Conservation (phyloP, 768 basidiomycete species). For the Leccinum uliginosum region DNA sequence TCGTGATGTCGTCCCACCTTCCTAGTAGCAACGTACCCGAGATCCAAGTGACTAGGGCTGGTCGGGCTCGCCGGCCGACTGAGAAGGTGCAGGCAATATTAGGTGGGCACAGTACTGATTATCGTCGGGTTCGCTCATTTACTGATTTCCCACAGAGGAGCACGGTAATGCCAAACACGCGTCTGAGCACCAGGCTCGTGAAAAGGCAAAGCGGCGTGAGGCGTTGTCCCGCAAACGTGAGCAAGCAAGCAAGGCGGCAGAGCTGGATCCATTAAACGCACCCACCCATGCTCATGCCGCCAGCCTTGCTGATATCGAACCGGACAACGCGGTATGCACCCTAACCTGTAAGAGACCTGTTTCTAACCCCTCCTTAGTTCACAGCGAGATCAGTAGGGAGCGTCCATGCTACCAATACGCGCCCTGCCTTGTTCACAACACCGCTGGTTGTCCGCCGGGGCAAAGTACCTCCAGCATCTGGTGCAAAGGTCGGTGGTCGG, state of each 20-base stretch:
- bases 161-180: neutral
- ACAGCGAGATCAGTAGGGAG: neutral
- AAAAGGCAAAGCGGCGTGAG: neutral
- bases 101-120: neutral
- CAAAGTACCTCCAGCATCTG: too few relatives aligned
- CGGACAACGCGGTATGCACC: too few relatives aligned
- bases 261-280: too few relatives aligned
- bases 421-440: neutral
- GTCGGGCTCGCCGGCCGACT: neutral
- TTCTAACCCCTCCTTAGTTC: neutral
- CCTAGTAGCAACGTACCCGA: too few relatives aligned
- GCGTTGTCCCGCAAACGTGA: neutral
- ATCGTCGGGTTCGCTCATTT: neutral
- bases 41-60: too few relatives aligned
- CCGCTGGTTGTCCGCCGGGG: too few relatives aligned
- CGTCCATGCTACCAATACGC: neutral
- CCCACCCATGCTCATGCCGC: too few relatives aligned
- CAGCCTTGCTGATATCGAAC: too few relatives aligned
- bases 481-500: too few relatives aligned
- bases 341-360: too few relatives aligned
- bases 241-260: neutral
- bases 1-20: too few relatives aligned
- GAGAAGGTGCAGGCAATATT: neutral
- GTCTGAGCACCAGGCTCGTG: neutral
- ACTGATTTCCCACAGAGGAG: neutral